Base-by-base conservation (phyloP, 495 filamentous ascomycete genomes). In the Haplographium delicatum region DNA sequence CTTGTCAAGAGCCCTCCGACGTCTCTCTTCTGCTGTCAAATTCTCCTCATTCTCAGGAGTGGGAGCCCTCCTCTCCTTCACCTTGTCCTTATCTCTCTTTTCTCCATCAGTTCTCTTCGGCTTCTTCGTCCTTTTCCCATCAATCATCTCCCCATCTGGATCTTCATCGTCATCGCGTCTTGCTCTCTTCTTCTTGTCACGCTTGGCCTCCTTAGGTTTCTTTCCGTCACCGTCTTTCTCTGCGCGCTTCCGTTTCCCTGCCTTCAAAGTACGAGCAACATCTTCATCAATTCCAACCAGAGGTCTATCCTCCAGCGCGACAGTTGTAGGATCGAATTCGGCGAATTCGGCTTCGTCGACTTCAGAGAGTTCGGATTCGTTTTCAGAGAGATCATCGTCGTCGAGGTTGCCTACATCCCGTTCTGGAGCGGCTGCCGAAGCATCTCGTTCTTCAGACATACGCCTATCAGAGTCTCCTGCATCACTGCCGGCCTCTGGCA, bases 281-380 rank as follows among this genome's bases (percentile, higher is more conserved):
- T 88, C 86, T 54, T 94, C 88, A 59, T 97, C 94, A 51, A 97
- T 88, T 15, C 86, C 84, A 23, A 93, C 76, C 24, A 77, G 72
- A 8, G 84, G 83, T 26, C 83, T 80, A 53, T 91, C 87, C 44
- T 91, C 85, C 58, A 91, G 75, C 30, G 81, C 80, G 39, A 90
- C 79, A 25, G 82, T 81, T 47, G 75, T 78, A 0, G 85, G 86
- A 60, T 96, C 89, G 67, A 95, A 96, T 57, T 95, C 82, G 38
- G 86, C 84, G 67, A 99, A 96, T 64, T 94, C 84, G 38, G 85
- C 85, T 63, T 97, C 93, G 66, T 97, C 94, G 58, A 98, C 84
- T 65, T 98, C 93, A 8, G 91, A 96, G 13, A 95, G 79, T 45
- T 87, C 79, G n/a, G 86, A 89, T 26, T 91, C 88, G 53, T 85